Evolutionary conservation across 495 filamentous ascomycete genomes (phyloP), one percentile per base, ranked within the genome.

Genomic region (Amniculicola lignicola): DNA sequence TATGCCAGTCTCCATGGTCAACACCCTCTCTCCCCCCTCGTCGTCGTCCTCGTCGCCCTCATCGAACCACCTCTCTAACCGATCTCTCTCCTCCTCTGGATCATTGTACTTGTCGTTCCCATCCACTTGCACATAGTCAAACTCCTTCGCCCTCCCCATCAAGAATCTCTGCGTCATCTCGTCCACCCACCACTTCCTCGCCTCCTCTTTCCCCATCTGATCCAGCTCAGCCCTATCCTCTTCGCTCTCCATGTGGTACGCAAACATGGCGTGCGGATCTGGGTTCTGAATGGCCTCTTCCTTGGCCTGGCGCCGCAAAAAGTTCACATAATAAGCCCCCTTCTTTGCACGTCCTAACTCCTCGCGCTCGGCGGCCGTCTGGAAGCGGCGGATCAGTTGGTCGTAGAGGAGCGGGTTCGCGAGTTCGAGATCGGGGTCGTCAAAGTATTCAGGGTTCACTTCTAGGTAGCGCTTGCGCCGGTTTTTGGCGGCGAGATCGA

Each of bases 331-430:
- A 0, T 92, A 76, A 2, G 83, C 72, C 11, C 87, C 84, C 2
- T 84, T 82, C 65, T 87, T 88, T 2, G 70, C 73, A 12, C 79
- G 79, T 11, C 84, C 86, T 54, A 89, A 85, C 12, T 75, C 78
- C 67, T 89, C 84, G 46, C 87, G 77, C 71, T 94, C 88, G 12
- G 77, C 75, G 12, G 85, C 67, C 2, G 82, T 82, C 47, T 89
- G 88, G 69, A 90, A 91, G 56, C 84, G 85, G 38, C 87, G 83
- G 62, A 94, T 81, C 12, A 90, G 75, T 48, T 81, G 79, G 66
- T 92, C 88, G 72, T 94, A 90, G 37, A 90, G 77, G 19, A 91
- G 73, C 0, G 88, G 87, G 69, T 90, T 87, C 86, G 72, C 43
- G 58, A 57, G 49, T 36, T 46, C 51, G 33, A 55, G 50, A 36